Evolutionary conservation across 2,329 filamentous ascomycete genomes (phyloP).

Genomic region (Aspergillus chevalieri): DNA sequence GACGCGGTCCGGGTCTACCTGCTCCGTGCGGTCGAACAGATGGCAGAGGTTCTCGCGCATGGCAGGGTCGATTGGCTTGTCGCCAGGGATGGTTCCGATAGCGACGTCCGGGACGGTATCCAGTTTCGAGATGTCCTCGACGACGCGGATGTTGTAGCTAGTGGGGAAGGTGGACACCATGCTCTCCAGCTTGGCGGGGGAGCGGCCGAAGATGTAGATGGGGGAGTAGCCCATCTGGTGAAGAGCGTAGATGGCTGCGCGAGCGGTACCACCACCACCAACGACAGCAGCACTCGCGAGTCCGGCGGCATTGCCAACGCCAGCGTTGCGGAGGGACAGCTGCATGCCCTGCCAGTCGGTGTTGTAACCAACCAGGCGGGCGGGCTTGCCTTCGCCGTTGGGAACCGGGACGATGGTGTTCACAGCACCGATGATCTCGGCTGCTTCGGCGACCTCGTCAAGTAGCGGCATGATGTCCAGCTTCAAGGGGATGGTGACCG

Average conservation of each 20-base stretch:
- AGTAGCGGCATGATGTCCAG: constrained; percentile 76
- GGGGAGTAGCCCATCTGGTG: constrained; percentile 76
- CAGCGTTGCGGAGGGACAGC: constrained; percentile 65
- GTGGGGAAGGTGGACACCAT: constrained; percentile 68
- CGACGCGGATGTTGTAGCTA: constrained; percentile 63
- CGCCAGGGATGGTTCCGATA: constrained; percentile 85
- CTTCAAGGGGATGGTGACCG: constrained; percentile 93
- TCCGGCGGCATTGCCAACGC: constrained; percentile 45
- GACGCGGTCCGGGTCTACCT: constrained; percentile 41
- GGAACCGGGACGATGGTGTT: constrained; percentile 76
- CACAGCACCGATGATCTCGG: constrained; percentile 78
- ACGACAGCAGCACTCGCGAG: constrained; percentile 66
- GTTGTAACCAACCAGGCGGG: constrained; percentile 72
- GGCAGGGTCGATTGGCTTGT: constrained; percentile 68
- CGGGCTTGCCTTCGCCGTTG: constrained; percentile 38
- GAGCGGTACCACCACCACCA: constrained; percentile 84
- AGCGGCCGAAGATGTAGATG: constrained; percentile 81
- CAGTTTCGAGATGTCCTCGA: constrained; percentile 52
- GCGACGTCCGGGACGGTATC: constrained; percentile 60
- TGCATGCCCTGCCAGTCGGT: constrained; percentile 96
- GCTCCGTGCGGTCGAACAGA: constrained; percentile 44
- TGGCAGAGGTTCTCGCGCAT: constrained; percentile 60
- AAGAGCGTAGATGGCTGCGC: constrained; percentile 84
- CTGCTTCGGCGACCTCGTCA: constrained; percentile 73
- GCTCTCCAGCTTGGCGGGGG: constrained; percentile 58